A percentile compares a stretch with the other conserved stretches of the same genome.
Evolutionary conservation across 2,329 filamentous ascomycete species (phyloP).

Genomic region (Diaporthe ilicicola): DNA sequence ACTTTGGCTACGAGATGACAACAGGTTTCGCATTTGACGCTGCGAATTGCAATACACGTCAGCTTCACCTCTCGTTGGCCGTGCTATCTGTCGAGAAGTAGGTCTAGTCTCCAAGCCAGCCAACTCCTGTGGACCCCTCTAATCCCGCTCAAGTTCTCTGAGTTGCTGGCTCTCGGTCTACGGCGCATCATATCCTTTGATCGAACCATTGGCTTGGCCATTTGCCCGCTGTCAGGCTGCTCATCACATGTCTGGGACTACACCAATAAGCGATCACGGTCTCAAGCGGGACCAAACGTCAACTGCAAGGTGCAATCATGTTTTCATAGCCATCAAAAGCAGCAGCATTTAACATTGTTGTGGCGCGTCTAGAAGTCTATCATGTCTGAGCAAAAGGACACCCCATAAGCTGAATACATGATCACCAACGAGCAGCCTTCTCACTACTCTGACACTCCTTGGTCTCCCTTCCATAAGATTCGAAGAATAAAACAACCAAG

Average conservation of each 20-base stretch:
- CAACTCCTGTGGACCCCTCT: neutral
- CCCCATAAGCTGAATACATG: slow-evolving; percentile 25
- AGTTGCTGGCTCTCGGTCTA: neutral
- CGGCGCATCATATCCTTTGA: neutral
- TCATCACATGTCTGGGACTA: neutral
- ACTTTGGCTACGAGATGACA: neutral
- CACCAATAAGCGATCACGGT: neutral
- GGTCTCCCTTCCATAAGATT: slow-evolving; percentile 28
- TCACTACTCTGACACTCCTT: slow-evolving; percentile 29
- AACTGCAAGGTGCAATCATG: neutral
- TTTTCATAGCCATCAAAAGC: slow-evolving; percentile 18
- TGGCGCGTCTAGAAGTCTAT: slow-evolving; percentile 29
- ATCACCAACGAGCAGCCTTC: slow-evolving; percentile 19
- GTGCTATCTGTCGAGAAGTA: neutral
- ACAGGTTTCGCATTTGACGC: too few species aligned
- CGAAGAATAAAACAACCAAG: slow-evolving; percentile 26
- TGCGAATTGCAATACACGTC: too few species aligned
- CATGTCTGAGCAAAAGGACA: slow-evolving; percentile 17
- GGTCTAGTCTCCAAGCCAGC: too few species aligned
- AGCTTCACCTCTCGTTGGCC: neutral
- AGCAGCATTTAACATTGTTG: slow-evolving; percentile 30
- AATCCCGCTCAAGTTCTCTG: neutral
- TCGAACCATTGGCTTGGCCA: neutral
- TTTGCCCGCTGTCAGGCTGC: neutral
- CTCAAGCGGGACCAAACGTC: neutral